Evolutionary conservation across 306 rosid species (phyloP).

Genomic region (Mimosa pudica): DNA sequence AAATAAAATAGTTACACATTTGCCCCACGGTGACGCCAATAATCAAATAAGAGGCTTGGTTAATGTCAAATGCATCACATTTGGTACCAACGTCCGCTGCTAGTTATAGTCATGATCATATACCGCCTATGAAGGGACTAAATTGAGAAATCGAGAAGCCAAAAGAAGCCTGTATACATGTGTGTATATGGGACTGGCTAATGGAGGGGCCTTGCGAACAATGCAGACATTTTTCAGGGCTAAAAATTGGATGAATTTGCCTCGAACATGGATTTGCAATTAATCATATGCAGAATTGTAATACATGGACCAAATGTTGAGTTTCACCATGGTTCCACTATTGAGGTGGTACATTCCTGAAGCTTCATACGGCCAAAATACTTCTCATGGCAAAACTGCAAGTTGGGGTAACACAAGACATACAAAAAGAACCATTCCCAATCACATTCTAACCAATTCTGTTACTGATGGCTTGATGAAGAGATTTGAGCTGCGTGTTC

Average conservation of each 20-base stretch:
- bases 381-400: constrained; percentile 51
- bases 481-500: constrained; percentile 89
- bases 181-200: neutral
- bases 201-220: neutral
- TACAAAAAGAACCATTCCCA: neutral
- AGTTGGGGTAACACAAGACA: constrained; percentile 31
- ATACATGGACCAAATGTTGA: neutral
- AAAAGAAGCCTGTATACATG: neutral
- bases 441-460: constrained; percentile 58
- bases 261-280: constrained; percentile 1
- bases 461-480: constrained; percentile 74
- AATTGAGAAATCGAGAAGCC: neutral
- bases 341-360: constrained; percentile 30
- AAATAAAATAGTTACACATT: no score
- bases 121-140: neutral
- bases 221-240: neutral
- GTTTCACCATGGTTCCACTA: constrained; percentile 33
- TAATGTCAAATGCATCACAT: no score
- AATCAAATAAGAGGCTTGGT: no score
- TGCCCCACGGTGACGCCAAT: no score
- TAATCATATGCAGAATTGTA: constrained; percentile 5
- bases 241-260: neutral
- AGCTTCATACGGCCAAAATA: constrained; percentile 31
- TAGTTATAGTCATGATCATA: neutral
- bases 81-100: neutral